phyloP scores from a whole-genome alignment of 2,329 filamentous ascomycete species.

The Beauveria scarabaeidicola region DNA sequence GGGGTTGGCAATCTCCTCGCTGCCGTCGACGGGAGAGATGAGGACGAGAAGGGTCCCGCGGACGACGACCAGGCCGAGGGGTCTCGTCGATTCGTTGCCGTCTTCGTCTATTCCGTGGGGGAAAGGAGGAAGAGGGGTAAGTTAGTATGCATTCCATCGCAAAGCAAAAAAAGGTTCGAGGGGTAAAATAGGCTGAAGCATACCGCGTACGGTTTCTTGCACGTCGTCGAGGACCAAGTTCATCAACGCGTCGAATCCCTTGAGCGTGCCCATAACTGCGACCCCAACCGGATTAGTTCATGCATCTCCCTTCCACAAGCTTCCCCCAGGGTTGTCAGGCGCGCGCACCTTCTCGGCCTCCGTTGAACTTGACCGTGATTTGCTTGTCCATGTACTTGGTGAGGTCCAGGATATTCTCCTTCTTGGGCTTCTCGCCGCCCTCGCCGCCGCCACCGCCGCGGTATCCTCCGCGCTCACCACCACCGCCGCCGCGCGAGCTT shows the following conservation, averaged over 20 bases:
- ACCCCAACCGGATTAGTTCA: not conserved
- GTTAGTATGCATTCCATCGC: not conserved
- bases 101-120: conserved; percentile 62
- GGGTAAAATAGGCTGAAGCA: conserved; percentile 15
- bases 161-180: not conserved
- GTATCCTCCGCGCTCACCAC: conserved; percentile 21
- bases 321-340: no score
- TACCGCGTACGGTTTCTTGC: conserved; percentile 81
- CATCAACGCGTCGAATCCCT: conserved; percentile 96
- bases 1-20: conserved; percentile 91
- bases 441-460: conserved; percentile 35
- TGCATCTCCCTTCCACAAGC: no score
- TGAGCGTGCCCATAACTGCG: conserved; percentile 76
- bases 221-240: conserved; percentile 95
- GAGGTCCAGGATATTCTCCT: conserved; percentile 96
- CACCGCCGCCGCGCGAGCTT: conserved; percentile 35
- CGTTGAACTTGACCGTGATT: conserved; percentile 93
- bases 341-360: conserved; percentile 69
- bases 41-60: conserved; percentile 87
- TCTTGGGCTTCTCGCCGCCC: conserved; percentile 72
- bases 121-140: not conserved
- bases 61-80: conserved; percentile 79
- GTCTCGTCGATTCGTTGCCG: conserved; percentile 74
- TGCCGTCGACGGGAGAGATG: conserved; percentile 87
- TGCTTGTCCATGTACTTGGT: conserved; percentile 96